Conservation (phyloP, 305 asterid species). For the Fraxinus platypoda region DNA sequence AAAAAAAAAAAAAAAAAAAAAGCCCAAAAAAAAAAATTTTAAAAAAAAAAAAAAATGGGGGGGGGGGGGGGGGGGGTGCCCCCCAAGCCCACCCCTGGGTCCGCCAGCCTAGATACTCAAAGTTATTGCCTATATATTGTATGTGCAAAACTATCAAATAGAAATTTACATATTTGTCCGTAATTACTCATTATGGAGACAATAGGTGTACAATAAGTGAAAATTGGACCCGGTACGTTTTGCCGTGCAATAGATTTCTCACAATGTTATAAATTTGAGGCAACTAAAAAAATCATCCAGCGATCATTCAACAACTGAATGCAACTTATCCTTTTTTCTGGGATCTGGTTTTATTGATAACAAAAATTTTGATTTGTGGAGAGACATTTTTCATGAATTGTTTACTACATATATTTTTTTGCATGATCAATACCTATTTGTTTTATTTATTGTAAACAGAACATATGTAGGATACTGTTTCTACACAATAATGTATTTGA, state of each 20-base stretch:
- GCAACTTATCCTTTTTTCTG: not conserved
- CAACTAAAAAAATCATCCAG: not conserved
- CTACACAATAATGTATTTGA: not conserved
- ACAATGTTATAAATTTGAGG: not conserved
- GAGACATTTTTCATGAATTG: not conserved
- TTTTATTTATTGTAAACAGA: not conserved
- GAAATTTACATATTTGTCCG: not conserved
- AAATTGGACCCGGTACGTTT: not conserved
- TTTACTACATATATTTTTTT: not conserved
- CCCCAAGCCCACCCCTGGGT: too few species aligned
- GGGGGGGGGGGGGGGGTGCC: too few species aligned
- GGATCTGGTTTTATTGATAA: not conserved
- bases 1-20: too few species aligned
- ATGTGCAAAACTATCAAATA: not conserved
- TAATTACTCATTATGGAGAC: not conserved
- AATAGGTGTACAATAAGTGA: not conserved
- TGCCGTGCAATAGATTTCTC: not conserved
- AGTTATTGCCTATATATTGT: not conserved
- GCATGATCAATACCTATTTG: not conserved
- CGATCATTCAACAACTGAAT: not conserved
- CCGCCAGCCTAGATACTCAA: not conserved
- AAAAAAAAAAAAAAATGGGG: too few species aligned
- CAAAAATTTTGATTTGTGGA: not conserved
- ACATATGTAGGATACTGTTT: not conserved
- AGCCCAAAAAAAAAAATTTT: too few species aligned